Conservation (phyloP, 352 stramenopile species). For the Globisporangium barbulae region DNA sequence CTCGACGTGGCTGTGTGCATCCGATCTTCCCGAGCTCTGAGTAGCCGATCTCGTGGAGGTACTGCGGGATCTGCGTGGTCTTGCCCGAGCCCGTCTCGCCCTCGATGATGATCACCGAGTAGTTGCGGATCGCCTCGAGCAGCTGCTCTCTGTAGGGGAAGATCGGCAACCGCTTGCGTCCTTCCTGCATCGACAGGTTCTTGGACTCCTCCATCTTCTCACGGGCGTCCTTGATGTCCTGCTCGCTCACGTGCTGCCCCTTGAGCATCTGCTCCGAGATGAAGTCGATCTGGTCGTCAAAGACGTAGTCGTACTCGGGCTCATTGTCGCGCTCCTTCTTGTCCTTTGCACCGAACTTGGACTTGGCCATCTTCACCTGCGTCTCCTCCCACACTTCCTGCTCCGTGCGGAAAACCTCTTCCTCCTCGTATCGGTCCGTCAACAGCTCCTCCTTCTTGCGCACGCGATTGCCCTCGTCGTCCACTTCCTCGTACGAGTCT, state of each 20-base stretch:
- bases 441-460: slow-evolving; percentile 91
- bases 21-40: slow-evolving; percentile 95
- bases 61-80: slow-evolving; percentile 99
- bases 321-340: slow-evolving; percentile 45
- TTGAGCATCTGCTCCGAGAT: slow-evolving; percentile 91
- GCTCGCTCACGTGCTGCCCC: slow-evolving; percentile 78
- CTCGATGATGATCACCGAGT: slow-evolving; percentile 85
- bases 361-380: slow-evolving; percentile 90
- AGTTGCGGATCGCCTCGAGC: slow-evolving; percentile 96
- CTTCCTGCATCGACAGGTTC: slow-evolving; percentile 95
- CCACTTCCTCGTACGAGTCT: slow-evolving; percentile 94
- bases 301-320: slow-evolving; percentile 96
- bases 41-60: slow-evolving; percentile 96
- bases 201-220: slow-evolving; percentile 74
- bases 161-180: slow-evolving; percentile 95
- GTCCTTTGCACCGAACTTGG: slow-evolving; percentile 63
- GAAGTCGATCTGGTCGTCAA: slow-evolving; percentile 99
- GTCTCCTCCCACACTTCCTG: slow-evolving; percentile 98
- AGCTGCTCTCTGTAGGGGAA: slow-evolving; percentile 98
- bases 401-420: slow-evolving; percentile 93
- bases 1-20: slow-evolving; percentile 94
- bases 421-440: slow-evolving; percentile 92
- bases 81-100: slow-evolving; percentile 96
- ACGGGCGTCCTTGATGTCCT: slow-evolving; percentile 67
- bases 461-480: slow-evolving; percentile 87